These are phyloP conservation scores for Phytopythium boreale DNA, from an alignment of 352 stramenopile genomes.

Conservation along the genomic window DNA sequence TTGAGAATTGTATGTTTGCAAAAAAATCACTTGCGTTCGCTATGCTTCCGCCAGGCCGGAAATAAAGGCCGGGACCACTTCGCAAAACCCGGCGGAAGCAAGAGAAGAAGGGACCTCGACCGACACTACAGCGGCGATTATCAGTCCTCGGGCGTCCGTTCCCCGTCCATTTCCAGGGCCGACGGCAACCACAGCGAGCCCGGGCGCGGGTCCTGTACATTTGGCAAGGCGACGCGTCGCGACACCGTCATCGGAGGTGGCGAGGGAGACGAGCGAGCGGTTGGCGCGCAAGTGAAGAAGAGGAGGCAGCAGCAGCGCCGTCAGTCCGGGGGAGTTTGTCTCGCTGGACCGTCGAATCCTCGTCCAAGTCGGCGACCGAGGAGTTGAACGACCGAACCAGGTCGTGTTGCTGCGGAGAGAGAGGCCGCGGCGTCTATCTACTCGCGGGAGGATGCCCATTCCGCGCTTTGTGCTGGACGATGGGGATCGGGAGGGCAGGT, in stretches of 20 bases:
- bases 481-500: conserved; percentile 9
- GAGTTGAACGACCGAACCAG: background rate
- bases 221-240: background rate
- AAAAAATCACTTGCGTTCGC: background rate
- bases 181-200: conserved; percentile 3
- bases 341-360: conserved; percentile 10
- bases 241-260: background rate
- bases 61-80: background rate
- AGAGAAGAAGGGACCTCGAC: background rate
- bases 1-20: background rate
- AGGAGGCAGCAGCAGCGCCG: background rate
- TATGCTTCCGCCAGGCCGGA: background rate
- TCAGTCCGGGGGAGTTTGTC: conserved; percentile 20
- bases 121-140: background rate
- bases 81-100: conserved; percentile 1
- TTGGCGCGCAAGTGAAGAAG: background rate
- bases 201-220: conserved; percentile 1
- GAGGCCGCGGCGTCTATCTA: background rate
- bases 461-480: conserved; percentile 7
- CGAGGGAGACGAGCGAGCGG: background rate
- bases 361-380: background rate
- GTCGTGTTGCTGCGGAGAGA: background rate
- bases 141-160: background rate
- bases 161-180: background rate
- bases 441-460: conserved; percentile 1